Evolutionary conservation across 371 early-diverging fungal genomes (phyloP).

Genomic region (Lichtheimia ornata): DNA sequence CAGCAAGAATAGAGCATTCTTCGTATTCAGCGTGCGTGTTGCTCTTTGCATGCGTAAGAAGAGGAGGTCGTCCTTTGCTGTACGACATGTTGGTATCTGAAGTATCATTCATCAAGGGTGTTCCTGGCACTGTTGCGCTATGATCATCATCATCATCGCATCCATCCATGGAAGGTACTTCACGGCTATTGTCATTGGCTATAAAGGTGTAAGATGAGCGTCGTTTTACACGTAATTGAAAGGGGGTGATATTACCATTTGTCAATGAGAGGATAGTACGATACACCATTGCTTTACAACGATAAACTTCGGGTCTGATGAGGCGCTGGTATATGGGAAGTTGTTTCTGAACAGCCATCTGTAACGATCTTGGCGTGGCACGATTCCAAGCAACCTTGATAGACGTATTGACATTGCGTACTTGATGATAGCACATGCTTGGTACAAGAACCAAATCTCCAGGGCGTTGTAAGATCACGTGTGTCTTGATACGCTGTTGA

Average conservation of each 20-base stretch:
- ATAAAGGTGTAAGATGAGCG: conserved; percentile 3
- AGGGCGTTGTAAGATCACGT: conserved; percentile 29
- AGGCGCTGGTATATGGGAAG: conserved; percentile 31
- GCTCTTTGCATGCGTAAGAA: too few species aligned
- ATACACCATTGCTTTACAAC: conserved; percentile 35
- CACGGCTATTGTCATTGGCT: neutral
- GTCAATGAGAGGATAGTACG: neutral
- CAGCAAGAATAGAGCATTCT: conserved; percentile 13
- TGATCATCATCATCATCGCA: too few species aligned
- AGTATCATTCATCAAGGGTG: too few species aligned
- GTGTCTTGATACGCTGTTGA: conserved; percentile 12
- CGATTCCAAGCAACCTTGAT: conserved; percentile 46
- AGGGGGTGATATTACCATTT: neutral
- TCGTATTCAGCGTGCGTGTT: neutral
- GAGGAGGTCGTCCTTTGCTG: too few species aligned
- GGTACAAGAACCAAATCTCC: conserved; percentile 47
- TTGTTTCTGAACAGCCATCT: conserved; percentile 25
- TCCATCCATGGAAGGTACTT: too few species aligned
- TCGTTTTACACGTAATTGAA: neutral
- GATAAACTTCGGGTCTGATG: conserved; percentile 36
- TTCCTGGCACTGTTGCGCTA: too few species aligned
- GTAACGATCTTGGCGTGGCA: conserved; percentile 24
- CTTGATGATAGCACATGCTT: conserved; percentile 43
- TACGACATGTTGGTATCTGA: too few species aligned
- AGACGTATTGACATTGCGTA: conserved; percentile 31